phyloP scores from a whole-genome alignment of 768 basidiomycete genomes.

The button mushroom (Agaricus bisporus) region DNA sequence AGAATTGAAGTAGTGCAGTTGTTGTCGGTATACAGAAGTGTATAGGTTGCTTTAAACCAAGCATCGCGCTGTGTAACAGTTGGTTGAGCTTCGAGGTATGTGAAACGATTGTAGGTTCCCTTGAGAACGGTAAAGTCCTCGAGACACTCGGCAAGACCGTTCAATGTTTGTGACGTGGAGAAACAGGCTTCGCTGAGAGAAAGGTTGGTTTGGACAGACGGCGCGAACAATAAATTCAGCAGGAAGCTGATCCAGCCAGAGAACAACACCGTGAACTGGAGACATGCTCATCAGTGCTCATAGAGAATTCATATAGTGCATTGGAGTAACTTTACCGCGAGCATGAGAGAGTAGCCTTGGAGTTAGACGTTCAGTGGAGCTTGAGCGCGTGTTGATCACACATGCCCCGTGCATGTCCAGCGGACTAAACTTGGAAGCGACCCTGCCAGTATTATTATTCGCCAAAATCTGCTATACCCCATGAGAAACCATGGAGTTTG shows the following conservation, averaged over 20 bases:
- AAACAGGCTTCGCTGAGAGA: background rate
- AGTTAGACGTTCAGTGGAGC: background rate
- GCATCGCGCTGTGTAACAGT: conserved; percentile 18
- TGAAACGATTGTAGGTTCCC: conserved; percentile 20
- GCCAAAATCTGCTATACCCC: no score
- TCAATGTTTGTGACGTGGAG: background rate
- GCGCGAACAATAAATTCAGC: background rate
- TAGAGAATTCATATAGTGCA: background rate
- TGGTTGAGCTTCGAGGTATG: conserved; percentile 29
- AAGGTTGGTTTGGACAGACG: background rate
- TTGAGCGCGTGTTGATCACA: background rate
- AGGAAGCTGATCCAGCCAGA: background rate
- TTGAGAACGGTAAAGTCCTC: conserved; percentile 24
- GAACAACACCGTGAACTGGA: background rate
- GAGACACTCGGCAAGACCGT: conserved; percentile 19
- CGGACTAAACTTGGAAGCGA: background rate
- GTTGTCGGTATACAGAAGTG: conserved; percentile 24
- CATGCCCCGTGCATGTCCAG: background rate
- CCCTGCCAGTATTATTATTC: background rate
- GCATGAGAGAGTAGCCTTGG: background rate
- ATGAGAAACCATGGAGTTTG: no score
- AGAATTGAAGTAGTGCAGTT: conserved; percentile 24
- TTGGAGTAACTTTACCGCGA: background rate
- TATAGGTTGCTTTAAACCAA: conserved; percentile 21
- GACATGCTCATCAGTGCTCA: background rate